Conservation (phyloP, 768 basidiomycete genomes). For the Tremella yokohamensis region DNA sequence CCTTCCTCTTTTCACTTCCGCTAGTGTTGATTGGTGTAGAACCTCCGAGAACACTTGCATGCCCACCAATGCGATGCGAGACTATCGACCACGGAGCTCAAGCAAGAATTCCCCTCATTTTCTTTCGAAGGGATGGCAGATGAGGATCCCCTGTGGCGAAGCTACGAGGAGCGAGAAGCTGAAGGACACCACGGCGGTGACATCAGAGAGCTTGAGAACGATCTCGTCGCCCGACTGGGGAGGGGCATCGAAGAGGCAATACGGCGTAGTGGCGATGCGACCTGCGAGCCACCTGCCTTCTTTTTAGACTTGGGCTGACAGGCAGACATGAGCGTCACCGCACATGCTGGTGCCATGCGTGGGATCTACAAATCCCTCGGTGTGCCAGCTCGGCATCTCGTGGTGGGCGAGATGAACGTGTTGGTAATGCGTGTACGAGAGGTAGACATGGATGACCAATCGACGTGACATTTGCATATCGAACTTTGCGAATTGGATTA, state of each 20-base stretch:
- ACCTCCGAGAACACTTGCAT: constrained; percentile 34
- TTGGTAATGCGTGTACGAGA: constrained; percentile 29
- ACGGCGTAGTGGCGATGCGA: constrained; percentile 12
- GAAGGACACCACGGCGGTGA: background rate
- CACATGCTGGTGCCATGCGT: constrained; percentile 29
- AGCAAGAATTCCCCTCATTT: constrained; percentile 21
- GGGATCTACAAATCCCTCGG: constrained; percentile 25
- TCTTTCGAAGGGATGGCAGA: constrained; percentile 19
- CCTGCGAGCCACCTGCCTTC: constrained; percentile 19
- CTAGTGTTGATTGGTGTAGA: constrained; percentile 7
- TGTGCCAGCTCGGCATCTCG: constrained; percentile 10
- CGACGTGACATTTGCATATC: too few relatives aligned
- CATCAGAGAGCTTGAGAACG: constrained; percentile 28
- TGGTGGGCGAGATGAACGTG: constrained; percentile 35
- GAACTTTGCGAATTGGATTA: too few relatives aligned
- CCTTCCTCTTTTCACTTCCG: background rate
- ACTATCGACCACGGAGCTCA: constrained; percentile 6
- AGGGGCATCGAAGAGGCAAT: constrained; percentile 21
- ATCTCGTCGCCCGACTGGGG: constrained; percentile 20
- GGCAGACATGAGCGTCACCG: constrained; percentile 30
- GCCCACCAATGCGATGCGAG: constrained; percentile 26
- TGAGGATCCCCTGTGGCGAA: constrained; percentile 18
- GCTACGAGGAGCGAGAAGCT: constrained; percentile 9
- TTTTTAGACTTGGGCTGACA: background rate
- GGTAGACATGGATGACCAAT: constrained; percentile 1